Base-by-base conservation (phyloP, 2,329 filamentous ascomycete genomes). In the Xylaria sp. region DNA sequence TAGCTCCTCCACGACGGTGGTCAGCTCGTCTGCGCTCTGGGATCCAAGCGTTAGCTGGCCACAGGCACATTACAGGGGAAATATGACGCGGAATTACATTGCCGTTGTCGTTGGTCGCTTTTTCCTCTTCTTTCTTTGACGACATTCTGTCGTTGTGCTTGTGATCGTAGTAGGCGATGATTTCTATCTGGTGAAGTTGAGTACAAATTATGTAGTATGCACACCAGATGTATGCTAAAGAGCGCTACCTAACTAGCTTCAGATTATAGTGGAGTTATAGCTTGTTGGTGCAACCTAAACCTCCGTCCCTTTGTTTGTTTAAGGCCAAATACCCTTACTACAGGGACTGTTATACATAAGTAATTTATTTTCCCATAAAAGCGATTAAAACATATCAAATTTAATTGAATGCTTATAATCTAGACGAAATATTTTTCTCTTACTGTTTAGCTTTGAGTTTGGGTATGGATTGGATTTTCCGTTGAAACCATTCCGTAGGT, bases 1-100 rank as follows among this genome's bases (percentile, higher is more conserved):
- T 2, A 98, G 87, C 50, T 97, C 93, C 75, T 98, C 94, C 1
- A 98, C 91, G 1, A 94, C 93, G 3, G 89, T 89, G 1, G 90
- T 90, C 66, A 97, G 87, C 78, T 95, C 91, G 52, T 87, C 84
- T 8, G 85, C 56, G 84, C 82, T 72, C 72, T 68, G 20, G 23
- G 44, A 18, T 55, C 44, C 25, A n/a, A 37, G 44, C 20, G 32
- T 65, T 56, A 62, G 34, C 34, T 37, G 7, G 10, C 48, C 39
- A 51, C 18, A 12, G 18, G n/a, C 18, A 59, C 39, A 48, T 25
- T 32, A 44, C 39, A 39, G 13, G 41, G 32, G 34, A 23, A n/a
- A 23, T 37, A 15, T 46, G 18, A n/a, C 8, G 15, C 1, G 20
- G 39, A n/a, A 37, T 70, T 71, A 74, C 75, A 60, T 72, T 74